Base-by-base conservation (phyloP, 352 stramenopile species). In the Phytophthora ohioensis region DNA sequence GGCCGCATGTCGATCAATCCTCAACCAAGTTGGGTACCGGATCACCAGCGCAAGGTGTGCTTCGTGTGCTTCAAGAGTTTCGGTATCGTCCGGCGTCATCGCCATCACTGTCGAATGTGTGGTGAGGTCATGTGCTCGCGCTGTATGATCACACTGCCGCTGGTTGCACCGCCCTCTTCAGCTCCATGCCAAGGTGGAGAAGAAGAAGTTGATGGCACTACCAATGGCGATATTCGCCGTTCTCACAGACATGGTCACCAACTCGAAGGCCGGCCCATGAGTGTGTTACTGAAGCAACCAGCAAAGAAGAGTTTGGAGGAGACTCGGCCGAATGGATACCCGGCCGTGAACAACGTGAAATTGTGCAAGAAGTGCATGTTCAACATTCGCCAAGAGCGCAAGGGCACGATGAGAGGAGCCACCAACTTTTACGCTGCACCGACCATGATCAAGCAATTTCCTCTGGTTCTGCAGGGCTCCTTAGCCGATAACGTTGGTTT, bases 341-440 rank as follows among this genome's bases (percentile, higher is more conserved):
- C 82, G 7, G 81, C 83, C 43, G 83, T 91, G 43, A 87, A 90
- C 59, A 71, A 76, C 51, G 80, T 91, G 31, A 91, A 91, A 67
- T 75, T 93, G 38, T 93, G 85, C 72, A 87, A 91, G 61, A 93
- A 93, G 54, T 93, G 85, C 72, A 82, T 93, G 60, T 91, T 87
- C 57, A 73, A 57, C 42, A 81, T 91, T 49, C 80, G 82, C 4
- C 80, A 88, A 32, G 83, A 93, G 46, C 85, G 85, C 35, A 89
- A 90, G 54, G 81, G 78, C 2, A 84, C 77, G 43, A 77, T 84
- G 69, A 61, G 72, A 13, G 79, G 81, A 2, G 71, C 79, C 1
- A 73, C 60, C 5, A 81, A 85, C 53, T 86, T 84, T 75, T 85
- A 85, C 64, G 75, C 68, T 31, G 76, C 79, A 1, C 71, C 79